Conservation (phyloP, 192 early-diverging fungal genomes). For the Umbelopsis ramanniana region DNA sequence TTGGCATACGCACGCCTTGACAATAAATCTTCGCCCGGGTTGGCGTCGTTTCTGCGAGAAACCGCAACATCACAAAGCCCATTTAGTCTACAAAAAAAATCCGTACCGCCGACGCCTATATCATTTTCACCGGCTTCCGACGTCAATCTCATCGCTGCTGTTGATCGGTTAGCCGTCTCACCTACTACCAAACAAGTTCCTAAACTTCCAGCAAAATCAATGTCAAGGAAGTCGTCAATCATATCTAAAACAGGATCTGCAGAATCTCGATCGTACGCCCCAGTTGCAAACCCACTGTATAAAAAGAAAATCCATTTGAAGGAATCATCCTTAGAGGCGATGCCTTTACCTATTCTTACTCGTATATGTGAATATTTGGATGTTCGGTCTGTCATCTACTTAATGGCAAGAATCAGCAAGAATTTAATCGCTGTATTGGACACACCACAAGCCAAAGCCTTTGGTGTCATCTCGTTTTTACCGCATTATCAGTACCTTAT, state of each 20-base stretch:
- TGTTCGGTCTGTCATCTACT: slow-evolving; percentile 8
- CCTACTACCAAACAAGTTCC: background rate
- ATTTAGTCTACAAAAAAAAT: background rate
- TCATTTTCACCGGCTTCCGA: background rate
- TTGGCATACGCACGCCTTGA: slow-evolving; percentile 4
- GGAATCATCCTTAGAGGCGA: background rate
- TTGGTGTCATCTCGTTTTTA: slow-evolving; percentile 3
- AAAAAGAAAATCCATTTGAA: background rate
- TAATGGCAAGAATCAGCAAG: slow-evolving; percentile 1
- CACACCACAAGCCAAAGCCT: slow-evolving; percentile 13
- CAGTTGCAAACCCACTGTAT: background rate
- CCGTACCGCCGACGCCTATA: background rate
- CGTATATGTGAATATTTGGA: slow-evolving; percentile 19
- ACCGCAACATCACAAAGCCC: background rate
- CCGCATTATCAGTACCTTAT: slow-evolving; percentile 11
- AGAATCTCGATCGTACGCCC: background rate
- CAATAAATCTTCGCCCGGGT: background rate
- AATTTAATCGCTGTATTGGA: background rate
- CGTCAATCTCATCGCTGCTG: background rate
- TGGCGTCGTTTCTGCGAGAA: slow-evolving; percentile 19
- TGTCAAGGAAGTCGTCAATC: background rate
- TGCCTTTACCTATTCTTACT: background rate
- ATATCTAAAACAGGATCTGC: background rate
- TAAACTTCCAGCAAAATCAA: background rate
- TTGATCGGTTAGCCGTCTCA: slow-evolving; percentile 9